Conservation (phyloP, 257 asterid genomes). For the Nyctanthes arbortristis region DNA sequence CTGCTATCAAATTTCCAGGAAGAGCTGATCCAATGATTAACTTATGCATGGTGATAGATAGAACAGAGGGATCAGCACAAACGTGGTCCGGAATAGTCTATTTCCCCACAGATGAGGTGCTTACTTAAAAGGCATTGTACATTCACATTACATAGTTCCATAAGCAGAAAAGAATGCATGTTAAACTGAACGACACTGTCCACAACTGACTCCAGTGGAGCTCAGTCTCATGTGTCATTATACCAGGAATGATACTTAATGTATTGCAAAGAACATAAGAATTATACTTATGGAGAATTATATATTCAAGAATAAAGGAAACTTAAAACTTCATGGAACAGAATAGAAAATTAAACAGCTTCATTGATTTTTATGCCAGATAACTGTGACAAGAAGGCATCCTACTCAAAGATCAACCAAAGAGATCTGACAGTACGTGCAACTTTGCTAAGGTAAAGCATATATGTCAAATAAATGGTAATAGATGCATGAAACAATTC, state of each 20-base stretch:
- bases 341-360: not conserved
- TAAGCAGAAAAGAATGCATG: not conserved
- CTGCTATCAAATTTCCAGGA: not conserved
- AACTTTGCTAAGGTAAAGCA: too few species aligned
- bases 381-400: not conserved
- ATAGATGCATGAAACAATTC: not conserved
- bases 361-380: not conserved
- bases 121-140: not conserved
- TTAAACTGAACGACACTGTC: not conserved
- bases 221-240: not conserved
- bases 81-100: not conserved
- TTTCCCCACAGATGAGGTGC: not conserved
- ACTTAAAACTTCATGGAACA: not conserved
- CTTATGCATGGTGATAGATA: not conserved
- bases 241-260: not conserved
- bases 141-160: not conserved
- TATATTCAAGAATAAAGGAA: not conserved
- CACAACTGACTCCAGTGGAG: not conserved
- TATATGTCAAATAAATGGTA: not conserved
- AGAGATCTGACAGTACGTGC: not conserved
- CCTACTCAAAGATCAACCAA: not conserved
- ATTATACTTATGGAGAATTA: not conserved
- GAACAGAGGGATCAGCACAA: not conserved
- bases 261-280: not conserved
- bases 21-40: not conserved